Evolutionary conservation across 2,329 filamentous ascomycete species (phyloP), one percentile per base, ranked within the genome.

Genomic region (Cladophialophora exuberans): DNA sequence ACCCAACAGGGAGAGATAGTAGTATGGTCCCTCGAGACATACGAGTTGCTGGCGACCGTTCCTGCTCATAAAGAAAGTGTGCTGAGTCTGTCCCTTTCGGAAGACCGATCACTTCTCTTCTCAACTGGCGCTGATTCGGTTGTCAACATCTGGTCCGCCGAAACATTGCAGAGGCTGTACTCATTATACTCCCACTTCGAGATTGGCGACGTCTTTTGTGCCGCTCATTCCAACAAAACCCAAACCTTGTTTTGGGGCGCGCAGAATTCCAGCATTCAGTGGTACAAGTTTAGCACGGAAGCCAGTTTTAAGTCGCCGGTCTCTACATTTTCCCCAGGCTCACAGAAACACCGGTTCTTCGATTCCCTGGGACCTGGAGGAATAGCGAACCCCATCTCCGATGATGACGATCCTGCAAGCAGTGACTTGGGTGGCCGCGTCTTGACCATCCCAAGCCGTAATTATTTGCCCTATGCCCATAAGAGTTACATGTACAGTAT

Each of bases 401-500:
- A 61, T 41, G 54, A 60, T 50, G 57, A 62, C 44, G 78, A 84
- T 38, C n/a, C n/a, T n/a, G 70, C 76, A 73, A 69, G 81, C 69
- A 69, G 73, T 20, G 78, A 77, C 2, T 73, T 76, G 35, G 84
- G 84, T 38, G 85, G 85, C 1, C 81, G 85, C 28, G 81, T 88
- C 1, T 75, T 97, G 4, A 90, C 96, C 68, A 91, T 97, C 56
- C 87, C 90, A 66, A 83, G 85, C 45, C 83, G 88, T 18, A 87
- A 92, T 52, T 89, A 96, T 54, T 83, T 81, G 54, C 88, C 94
- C 65, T 99, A 96, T 73, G 91, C 94, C 1, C 94, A 99, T 70
- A 93, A 87, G 70, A 94, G 95, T 39, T 97, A 97, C 69, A 86
- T 99, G 0, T 97, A 97, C 71, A 95, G 91, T 71, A 97, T 97